Conservation (phyloP, 1,139 yeast species). For the Zygosaccharomyces sapae region DNA sequence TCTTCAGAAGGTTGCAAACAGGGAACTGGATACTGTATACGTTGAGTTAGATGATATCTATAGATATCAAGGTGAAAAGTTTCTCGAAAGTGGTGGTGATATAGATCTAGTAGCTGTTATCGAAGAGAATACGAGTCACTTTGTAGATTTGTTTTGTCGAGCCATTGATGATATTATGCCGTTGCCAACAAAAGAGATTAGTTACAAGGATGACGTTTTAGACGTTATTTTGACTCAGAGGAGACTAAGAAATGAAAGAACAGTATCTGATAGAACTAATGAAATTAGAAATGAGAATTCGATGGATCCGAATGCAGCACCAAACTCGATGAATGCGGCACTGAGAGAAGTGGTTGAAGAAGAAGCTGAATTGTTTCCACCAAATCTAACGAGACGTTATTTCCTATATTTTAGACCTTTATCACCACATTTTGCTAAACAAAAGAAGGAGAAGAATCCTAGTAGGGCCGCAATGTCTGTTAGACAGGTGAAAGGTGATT, state of each 20-base stretch:
- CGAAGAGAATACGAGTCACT: conserved; percentile 70
- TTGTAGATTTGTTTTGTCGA: conserved; percentile 67
- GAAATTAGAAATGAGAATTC: conserved; percentile 51
- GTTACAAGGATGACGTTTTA: conserved; percentile 82
- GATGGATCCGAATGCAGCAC: conserved; percentile 33
- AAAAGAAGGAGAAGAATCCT: conserved; percentile 22
- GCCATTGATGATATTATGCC: conserved; percentile 84
- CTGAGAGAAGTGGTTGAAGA: conserved; percentile 34
- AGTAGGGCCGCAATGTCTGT: conserved; percentile 66
- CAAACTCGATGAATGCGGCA: conserved; percentile 28
- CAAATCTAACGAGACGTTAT: conserved; percentile 83
- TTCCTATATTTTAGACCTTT: conserved; percentile 81
- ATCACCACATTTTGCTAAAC: conserved; percentile 34
- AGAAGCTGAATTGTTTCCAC: conserved; percentile 61
- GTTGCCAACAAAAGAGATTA: conserved; percentile 65
- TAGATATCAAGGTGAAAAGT: conserved; percentile 47
- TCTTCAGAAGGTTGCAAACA: conserved; percentile 79
- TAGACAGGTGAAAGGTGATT: conserved; percentile 79
- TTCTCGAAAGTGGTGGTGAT: conserved; percentile 32
- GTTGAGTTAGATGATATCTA: conserved; percentile 84
- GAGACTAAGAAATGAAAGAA: conserved; percentile 69
- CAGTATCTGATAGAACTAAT: conserved; percentile 36
- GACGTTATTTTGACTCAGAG: conserved; percentile 93
- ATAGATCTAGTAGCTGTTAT: conserved; percentile 40
- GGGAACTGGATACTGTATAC: conserved; percentile 63